Evolutionary conservation across 1,284 basidiomycete species (phyloP).

Genomic region (Mixia osmundae): DNA sequence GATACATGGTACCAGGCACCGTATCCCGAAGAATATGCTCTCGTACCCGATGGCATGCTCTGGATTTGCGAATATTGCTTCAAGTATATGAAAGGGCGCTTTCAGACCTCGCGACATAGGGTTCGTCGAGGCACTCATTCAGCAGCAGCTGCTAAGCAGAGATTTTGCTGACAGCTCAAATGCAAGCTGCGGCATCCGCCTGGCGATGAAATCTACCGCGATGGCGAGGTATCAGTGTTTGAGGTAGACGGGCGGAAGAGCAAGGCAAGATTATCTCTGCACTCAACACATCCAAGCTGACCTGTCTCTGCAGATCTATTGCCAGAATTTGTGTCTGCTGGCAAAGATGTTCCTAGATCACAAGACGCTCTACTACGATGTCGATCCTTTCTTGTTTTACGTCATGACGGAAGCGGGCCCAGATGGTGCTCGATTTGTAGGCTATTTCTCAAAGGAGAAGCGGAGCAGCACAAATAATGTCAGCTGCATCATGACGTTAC

Average conservation of each 20-base stretch:
- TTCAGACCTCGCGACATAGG: slow-evolving; percentile 63
- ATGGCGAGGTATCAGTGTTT: slow-evolving; percentile 69
- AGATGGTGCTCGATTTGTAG: slow-evolving; percentile 84
- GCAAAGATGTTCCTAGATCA: slow-evolving; percentile 99
- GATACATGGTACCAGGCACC: slow-evolving; percentile 98
- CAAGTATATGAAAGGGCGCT: slow-evolving; percentile 93
- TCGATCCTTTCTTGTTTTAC: slow-evolving; percentile 97
- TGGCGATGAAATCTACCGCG: slow-evolving; percentile 94
- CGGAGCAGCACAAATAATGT: slow-evolving; percentile 87
- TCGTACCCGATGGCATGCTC: slow-evolving; percentile 70
- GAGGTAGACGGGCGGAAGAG: slow-evolving; percentile 96
- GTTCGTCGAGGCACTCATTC: slow-evolving; percentile 28
- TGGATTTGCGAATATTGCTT: slow-evolving; percentile 98
- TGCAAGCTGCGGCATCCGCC: slow-evolving; percentile 89
- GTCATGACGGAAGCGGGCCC: slow-evolving; percentile 72
- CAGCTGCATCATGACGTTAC: slow-evolving; percentile 98
- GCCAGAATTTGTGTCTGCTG: slow-evolving; percentile 93
- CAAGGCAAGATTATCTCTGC: slow-evolving; percentile 33
- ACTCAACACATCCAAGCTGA: not conserved
- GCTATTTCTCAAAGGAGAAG: slow-evolving; percentile 99
- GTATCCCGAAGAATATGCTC: slow-evolving; percentile 91
- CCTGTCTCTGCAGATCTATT: slow-evolving; percentile 49
- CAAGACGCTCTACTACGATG: slow-evolving; percentile 98
- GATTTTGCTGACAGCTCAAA: slow-evolving; percentile 40
- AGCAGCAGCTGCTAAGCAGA: not conserved